Base-by-base conservation (phyloP, 495 filamentous ascomycete species). In the Staphylotrichum tortipilum region DNA sequence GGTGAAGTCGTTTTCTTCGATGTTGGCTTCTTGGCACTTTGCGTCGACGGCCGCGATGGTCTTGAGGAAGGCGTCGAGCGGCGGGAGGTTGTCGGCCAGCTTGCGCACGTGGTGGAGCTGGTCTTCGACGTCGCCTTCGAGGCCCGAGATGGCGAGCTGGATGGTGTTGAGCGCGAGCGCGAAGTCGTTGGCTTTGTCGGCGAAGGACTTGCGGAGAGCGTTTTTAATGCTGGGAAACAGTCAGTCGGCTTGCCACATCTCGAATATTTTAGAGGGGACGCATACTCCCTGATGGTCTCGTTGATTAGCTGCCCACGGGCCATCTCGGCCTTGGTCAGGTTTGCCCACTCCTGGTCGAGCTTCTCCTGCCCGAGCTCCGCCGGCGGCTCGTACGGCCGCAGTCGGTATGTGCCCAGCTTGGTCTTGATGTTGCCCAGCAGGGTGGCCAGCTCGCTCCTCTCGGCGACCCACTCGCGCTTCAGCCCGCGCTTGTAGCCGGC, bases 371-470 rank as follows among this genome's bases (percentile, higher is more conserved):
- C 82, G 29, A 96, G 67, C 50, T 92, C 84, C 43, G 75, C 68
- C 9, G 94, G 94, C 35, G 92, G 92, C 22, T 94, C 84, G 56
- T 97, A 98, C 4, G 90, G 79, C 58, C 88, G 80, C 31, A 98
- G 72, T 33, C 89, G 80, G 64, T 98, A 98, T 21, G 92, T 98
- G 53, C 85, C 86, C 56, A 98, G 75, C 70, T 98, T 98, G 0
- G 92, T 97, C 71, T 95, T 96, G 73, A 98, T 96, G 59, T 98
- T 98, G n/a, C 92, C 94, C 40, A 98, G 67, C 50, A 98, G 69
- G 9, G 89, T 88, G 21, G 89, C 87, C 8, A 98, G 78, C 58
- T 97, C 94, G 36, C 88, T 91, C 71, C 96, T 97, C 68, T 98
- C 92, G 4, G 88, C 90, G 2, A 97, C 92, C 94, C 92, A 97